Evolutionary conservation across 2,329 filamentous ascomycete genomes (phyloP), one percentile per base, ranked within the genome.

Genomic region (Exophiala bonariae): DNA sequence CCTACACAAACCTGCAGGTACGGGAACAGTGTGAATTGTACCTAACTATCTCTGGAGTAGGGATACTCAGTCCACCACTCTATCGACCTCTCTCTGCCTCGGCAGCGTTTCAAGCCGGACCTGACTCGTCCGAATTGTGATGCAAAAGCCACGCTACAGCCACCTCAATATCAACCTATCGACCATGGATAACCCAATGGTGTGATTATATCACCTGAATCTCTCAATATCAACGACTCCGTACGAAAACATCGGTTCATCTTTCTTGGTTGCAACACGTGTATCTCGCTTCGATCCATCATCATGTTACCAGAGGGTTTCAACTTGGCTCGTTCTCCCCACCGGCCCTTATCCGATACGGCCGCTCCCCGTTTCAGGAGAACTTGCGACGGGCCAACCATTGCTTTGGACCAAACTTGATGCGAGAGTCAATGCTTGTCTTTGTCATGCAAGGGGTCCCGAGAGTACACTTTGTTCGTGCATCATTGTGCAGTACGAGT

Each of bases 181-280:
- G 14, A 16, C 23, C 16, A 34, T 14, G 32, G n/a, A 28, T 38
- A 33, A 35, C 19, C 17, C 16, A 42, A 44, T 51, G 48, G 48
- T 23, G 44, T 54, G 52, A 54, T 41, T 50, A 18, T 20, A 37
- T 54, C 52, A 54, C 44, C 52, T 49, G 52, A 54, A 41, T 30
- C 4, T 7, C 3, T 31, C 26, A n/a, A n/a, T n/a, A n/a, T 9
- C 28, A 31, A 9, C n/a, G 28, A n/a, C 9, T n/a, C 9, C 9
- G n/a, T 31, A 31, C 9, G 28, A 31, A 31, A 31, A 9, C 28
- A 9, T 31, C 28, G 28, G n/a, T 14, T 11, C 36, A 22, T 49
- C 28, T 34, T 35, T 18, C 26, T 19, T 31, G 16, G 37, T 33
- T 14, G 28, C 23, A 36, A 13, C 4, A 17, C 23, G 23, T 26